These are phyloP conservation scores for Pilasporangium apinafurcum DNA, from an alignment of 352 stramenopile genomes.

Conservation along the genomic window DNA sequence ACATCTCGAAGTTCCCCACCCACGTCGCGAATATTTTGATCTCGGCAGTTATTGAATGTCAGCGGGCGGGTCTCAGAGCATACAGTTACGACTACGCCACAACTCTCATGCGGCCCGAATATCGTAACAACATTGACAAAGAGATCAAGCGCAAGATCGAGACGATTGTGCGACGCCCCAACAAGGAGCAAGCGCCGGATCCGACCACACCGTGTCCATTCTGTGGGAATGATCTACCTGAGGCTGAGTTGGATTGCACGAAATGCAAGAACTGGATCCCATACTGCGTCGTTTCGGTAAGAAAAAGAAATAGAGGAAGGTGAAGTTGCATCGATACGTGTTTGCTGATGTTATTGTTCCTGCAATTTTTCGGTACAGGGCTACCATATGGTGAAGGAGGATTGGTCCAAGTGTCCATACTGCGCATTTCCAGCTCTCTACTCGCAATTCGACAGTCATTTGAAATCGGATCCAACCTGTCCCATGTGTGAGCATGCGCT, in stretches of 20 bases:
- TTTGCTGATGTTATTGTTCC: constrained; percentile 1
- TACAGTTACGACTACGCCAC: constrained; percentile 91
- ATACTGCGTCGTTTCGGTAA: constrained; percentile 89
- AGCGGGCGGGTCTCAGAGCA: constrained; percentile 85
- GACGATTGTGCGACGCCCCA: constrained; percentile 89
- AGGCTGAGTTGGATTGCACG: constrained; percentile 86
- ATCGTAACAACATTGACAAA: constrained; percentile 85
- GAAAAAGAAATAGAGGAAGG: constrained; percentile 3
- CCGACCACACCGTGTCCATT: constrained; percentile 80
- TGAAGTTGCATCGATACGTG: neutral
- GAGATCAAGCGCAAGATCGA: constrained; percentile 93
- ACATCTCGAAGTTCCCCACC: constrained; percentile 91
- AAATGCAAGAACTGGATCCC: constrained; percentile 91
- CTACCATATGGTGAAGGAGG: constrained; percentile 90
- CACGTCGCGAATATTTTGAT: constrained; percentile 91
- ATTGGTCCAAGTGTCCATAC: constrained; percentile 89
- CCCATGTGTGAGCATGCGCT: constrained; percentile 74
- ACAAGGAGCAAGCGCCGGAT: constrained; percentile 80
- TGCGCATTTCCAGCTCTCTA: constrained; percentile 87
- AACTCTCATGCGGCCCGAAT: constrained; percentile 87
- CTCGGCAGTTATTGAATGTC: constrained; percentile 92
- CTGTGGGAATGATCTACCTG: constrained; percentile 62
- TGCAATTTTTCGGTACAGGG: constrained; percentile 34
- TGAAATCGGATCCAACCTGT: constrained; percentile 62
- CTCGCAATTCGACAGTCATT: constrained; percentile 80